Conservation (phyloP, 2,329 filamentous ascomycete genomes). For the Phyllosticta paracitricarpa region DNA sequence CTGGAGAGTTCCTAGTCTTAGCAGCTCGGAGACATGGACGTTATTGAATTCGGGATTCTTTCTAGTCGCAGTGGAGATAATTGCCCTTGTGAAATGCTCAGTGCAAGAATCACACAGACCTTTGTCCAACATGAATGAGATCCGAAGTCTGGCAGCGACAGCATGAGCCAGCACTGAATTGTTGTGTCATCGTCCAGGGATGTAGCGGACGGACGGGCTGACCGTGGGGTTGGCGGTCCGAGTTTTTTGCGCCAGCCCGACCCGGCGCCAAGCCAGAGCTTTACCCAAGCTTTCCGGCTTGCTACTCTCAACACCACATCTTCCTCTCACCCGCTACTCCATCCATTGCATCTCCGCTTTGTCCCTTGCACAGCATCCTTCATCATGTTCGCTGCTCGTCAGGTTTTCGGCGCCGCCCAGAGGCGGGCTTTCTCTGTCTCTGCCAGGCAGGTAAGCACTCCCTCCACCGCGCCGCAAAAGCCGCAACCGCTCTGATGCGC, state of each 20-base stretch:
- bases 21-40: neutral
- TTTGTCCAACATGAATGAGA: too few species aligned
- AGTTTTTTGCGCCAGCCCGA: slow-evolving; percentile 3
- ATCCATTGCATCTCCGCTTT: slow-evolving; percentile 18
- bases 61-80: neutral
- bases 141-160: too few species aligned
- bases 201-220: neutral
- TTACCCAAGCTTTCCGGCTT: slow-evolving; percentile 5
- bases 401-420: slow-evolving; percentile 41
- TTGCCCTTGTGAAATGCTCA: neutral
- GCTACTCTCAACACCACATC: slow-evolving; percentile 3
- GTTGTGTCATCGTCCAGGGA: neutral
- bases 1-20: neutral
- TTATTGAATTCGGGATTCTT: neutral
- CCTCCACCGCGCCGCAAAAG: slow-evolving; percentile 9
- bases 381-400: slow-evolving; percentile 62
- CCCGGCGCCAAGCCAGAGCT: slow-evolving; percentile 4
- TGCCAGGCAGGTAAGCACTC: slow-evolving; percentile 38
- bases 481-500: slow-evolving; percentile 3
- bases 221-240: neutral
- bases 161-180: too few species aligned
- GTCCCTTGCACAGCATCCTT: slow-evolving; percentile 17
- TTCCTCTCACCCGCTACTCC: slow-evolving; percentile 9
- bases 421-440: slow-evolving; percentile 44
- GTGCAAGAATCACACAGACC: too few species aligned